Percentiles rank a stretch among this genome's conserved stretches.
phyloP scores from a whole-genome alignment of 768 basidiomycete genomes.

The Agrocybe praecox region DNA sequence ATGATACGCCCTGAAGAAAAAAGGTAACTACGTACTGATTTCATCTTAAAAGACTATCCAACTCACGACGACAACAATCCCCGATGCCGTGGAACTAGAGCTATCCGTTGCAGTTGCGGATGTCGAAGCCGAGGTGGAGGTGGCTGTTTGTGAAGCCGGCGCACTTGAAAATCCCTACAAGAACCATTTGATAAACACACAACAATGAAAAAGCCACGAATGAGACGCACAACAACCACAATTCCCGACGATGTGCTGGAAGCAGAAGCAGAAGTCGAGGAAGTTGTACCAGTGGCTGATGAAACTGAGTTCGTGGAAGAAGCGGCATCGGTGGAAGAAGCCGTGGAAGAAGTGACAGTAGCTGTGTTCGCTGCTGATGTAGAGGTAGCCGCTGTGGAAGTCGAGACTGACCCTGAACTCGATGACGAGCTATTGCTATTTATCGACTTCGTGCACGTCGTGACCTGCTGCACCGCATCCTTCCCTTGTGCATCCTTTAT shows the following conservation, averaged over 20 bases:
- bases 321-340: conserved; percentile 7
- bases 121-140: conserved; percentile 7
- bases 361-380: neutral
- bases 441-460: conserved; percentile 48
- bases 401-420: conserved; percentile 10
- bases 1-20: conserved; percentile 16
- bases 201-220: neutral
- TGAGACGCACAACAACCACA: conserved; percentile 3
- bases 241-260: conserved; percentile 7
- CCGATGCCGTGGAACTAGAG: conserved; percentile 5
- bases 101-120: conserved; percentile 9
- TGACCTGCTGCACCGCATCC: conserved; percentile 53
- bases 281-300: conserved; percentile 2
- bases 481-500: conserved; percentile 50
- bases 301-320: conserved; percentile 6
- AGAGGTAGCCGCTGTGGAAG: conserved; percentile 5
- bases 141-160: neutral
- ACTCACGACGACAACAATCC: conserved; percentile 19
- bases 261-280: conserved; percentile 17
- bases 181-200: neutral
- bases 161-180: conserved; percentile 2
- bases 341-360: conserved; percentile 8
- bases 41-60: neutral
- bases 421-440: conserved; percentile 23
- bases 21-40: neutral